Evolutionary conservation across 2,329 filamentous ascomycete genomes (phyloP), one percentile per base, ranked within the genome.

Genomic region (Venturia effusa): DNA sequence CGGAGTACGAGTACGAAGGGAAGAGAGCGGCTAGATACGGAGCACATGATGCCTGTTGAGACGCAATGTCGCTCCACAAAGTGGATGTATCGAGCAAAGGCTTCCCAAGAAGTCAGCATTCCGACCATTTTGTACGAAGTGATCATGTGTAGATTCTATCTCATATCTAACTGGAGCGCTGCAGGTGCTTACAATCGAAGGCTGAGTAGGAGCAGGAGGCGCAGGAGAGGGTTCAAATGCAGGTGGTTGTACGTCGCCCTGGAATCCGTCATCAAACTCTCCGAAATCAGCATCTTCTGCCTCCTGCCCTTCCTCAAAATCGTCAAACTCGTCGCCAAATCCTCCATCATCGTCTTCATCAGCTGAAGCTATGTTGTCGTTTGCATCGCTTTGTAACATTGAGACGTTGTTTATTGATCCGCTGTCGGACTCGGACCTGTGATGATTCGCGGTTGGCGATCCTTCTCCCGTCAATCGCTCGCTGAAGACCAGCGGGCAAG

Each of bases 11-110:
- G 55, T 81, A 76, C 6, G 77, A 73, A 19, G 82, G 79, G 27
- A 89, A 92, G 64, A 90, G 79, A 41, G 80, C 78, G 69, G 86
- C 79, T 68, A 92, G 78, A 74, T 89, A 90, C 3, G 87, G 83
- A 68, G 87, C 81, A 63, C 85, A 82, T 51, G 84, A 81, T 66
- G 80, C 76, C 66, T 76, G 74, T 61, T 87, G 84, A 68, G 86
- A 81, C 41, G 81, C 75, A 43, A 77, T 74, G 64, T 81, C 79
- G 27, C 27, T 57, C 19, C 27, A 57, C 65, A 89, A 78, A 59
- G 81, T 80, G 66, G 85, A 83, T 69, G 88, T 87, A 71, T 89
- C 84, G 66, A 88, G 84, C 73, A 90, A 83, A 64, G 86, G 82
- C 86, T 88, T 68, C 34, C 65, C 48, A 65, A 24, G n/a, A 61